Base-by-base conservation (phyloP, 129 eudicot genomes). In the Flaveria brownii region DNA sequence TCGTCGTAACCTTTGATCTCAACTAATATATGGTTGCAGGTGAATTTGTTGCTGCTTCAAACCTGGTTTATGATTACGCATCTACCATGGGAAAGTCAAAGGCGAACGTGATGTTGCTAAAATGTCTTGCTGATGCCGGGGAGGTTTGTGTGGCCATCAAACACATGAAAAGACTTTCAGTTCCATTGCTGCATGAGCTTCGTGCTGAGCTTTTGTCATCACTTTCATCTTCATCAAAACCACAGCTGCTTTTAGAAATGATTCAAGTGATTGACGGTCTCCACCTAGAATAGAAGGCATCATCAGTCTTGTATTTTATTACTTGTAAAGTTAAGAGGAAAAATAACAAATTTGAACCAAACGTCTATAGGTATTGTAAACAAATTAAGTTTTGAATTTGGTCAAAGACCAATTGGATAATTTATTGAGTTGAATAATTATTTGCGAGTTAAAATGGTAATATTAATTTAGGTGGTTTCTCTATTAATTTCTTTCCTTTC, bases 61-160 rank as follows among this genome's bases (percentile, higher is more conserved):
- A 87, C 42, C 75, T 92, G 76, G 78, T 89, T n/a, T 69, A 49
- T 67, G 86, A 82, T 69, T 66, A 41, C 56, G 50, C 57, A 2
- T 59, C 62, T 74, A 81, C 75, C 8, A 47, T 33, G 0, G 77
- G 81, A 74, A 64, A 73, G 70, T 49, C 62, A 13, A 87, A 87
- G 65, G 36, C 84, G 41, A 86, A 84, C 81, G 74, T 81, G 74
- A 81, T 77, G 9, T 79, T 92, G 80, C 81, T 92, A 75, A 82
- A 84, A 67, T 70, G 33, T 63, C 75, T 89, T 70, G 89, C 73
- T 42, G 84, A 83, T 71, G 83, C 83, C 25, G 88, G 86, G 64
- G 81, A 89, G 88, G 33, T 80, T 26, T 33, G 68, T 9, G 41
- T 81, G 68, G 97, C 88, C 9, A 59, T 81, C 63, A 82, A 87